Conservation (phyloP, 148 eudicot genomes). For the Vaccinium vitisidaea region DNA sequence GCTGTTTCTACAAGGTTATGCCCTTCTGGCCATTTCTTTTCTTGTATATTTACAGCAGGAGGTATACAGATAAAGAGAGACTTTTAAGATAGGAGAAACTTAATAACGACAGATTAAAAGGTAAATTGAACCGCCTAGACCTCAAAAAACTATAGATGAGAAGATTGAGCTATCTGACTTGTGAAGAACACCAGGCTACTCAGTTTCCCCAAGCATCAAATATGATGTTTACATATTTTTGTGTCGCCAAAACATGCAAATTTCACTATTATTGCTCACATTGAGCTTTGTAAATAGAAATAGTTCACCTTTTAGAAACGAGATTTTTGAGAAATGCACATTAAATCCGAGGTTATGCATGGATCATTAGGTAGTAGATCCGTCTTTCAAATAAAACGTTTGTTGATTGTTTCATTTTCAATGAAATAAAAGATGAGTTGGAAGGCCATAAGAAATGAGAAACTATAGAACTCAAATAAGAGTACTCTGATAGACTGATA, state of each 20-base stretch:
- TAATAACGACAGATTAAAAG: background rate
- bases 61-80: background rate
- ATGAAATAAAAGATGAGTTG: background rate
- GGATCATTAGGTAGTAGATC: background rate
- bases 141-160: background rate
- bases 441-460: background rate
- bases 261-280: background rate
- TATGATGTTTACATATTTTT: background rate
- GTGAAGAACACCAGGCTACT: background rate
- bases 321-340: background rate
- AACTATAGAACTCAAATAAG: background rate
- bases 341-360: background rate
- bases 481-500: background rate
- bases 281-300: background rate
- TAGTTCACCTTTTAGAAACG: background rate
- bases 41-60: background rate
- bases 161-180: background rate
- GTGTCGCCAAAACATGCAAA: background rate
- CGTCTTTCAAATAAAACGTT: background rate
- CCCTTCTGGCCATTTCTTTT: background rate
- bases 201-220: background rate
- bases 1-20: background rate
- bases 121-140: background rate
- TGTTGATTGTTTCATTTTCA: background rate
- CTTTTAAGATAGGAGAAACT: background rate